Evolutionary conservation across 805 yeast genomes (phyloP).

Genomic region (Wickerhamomyces alni): DNA sequence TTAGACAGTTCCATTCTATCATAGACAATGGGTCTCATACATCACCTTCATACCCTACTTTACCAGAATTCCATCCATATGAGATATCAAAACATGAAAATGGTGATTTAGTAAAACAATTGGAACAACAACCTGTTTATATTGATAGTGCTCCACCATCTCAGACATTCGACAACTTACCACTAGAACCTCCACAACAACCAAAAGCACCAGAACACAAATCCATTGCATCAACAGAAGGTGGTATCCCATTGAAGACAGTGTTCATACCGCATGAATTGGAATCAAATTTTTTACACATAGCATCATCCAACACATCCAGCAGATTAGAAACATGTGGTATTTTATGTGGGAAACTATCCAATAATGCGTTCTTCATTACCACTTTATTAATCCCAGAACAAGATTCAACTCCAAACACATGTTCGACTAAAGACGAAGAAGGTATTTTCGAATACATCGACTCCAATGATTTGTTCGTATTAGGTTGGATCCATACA

Average conservation of each 20-base stretch:
- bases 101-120: not conserved
- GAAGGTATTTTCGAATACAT: conserved; percentile 50
- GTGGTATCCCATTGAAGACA: conserved; percentile 49
- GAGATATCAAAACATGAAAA: not conserved
- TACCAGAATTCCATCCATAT: conserved; percentile 6
- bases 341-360: conserved; percentile 56
- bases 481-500: conserved; percentile 73
- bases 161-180: not conserved
- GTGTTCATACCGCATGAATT: conserved; percentile 44
- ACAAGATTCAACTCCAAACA: conserved; percentile 56
- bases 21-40: conserved; percentile 1
- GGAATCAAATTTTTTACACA: conserved; percentile 34
- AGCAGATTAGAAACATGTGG: conserved; percentile 60
- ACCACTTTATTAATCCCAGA: conserved; percentile 58
- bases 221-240: conserved; percentile 41
- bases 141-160: not conserved
- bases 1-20: conserved; percentile 9
- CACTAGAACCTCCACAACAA: conserved; percentile 2
- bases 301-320: conserved; percentile 45
- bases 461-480: conserved; percentile 49
- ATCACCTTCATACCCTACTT: conserved; percentile 15
- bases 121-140: conserved; percentile 2
- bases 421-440: conserved; percentile 57
- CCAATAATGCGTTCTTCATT: conserved; percentile 55
- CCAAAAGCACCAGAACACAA: conserved; percentile 25